Evolutionary conservation across 78 protist species (phyloP).

Genomic region (Trichosphaerium sp.): DNA sequence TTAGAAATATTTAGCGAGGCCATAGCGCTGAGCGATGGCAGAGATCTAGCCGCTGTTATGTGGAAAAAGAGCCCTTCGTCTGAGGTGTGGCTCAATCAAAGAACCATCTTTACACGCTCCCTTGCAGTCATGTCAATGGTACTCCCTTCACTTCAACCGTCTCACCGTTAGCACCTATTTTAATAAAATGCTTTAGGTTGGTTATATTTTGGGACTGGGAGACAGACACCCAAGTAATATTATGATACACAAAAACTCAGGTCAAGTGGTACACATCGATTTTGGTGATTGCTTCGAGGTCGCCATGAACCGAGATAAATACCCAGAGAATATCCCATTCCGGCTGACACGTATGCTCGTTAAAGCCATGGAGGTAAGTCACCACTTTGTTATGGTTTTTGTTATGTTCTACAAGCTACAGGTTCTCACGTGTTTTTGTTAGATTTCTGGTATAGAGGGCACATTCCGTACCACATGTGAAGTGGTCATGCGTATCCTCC

Average conservation of each 20-base stretch:
- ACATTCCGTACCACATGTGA: constrained; percentile 78
- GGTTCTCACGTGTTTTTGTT: too few species aligned
- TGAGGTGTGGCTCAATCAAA: constrained; percentile 20
- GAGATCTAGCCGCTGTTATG: not conserved
- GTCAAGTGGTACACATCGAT: constrained; percentile 83
- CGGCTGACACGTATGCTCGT: constrained; percentile 1
- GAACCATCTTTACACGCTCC: constrained; percentile 23
- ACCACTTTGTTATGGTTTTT: too few species aligned
- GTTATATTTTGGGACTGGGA: constrained; percentile 69
- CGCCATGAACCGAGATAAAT: constrained; percentile 10
- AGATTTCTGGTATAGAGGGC: constrained; percentile 95
- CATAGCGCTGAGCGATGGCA: not conserved
- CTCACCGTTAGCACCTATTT: too few species aligned
- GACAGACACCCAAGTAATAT: constrained; percentile 73
- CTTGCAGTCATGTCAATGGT: constrained; percentile 74
- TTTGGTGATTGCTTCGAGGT: constrained; percentile 69
- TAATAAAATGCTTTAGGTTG: too few species aligned
- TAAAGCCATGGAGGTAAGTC: constrained; percentile 1
- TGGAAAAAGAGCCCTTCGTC: not conserved
- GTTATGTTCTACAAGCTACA: too few species aligned
- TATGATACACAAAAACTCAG: constrained; percentile 31
- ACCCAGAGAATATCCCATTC: constrained; percentile 6
- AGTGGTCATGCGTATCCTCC: constrained; percentile 67
- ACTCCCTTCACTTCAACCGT: too few species aligned
- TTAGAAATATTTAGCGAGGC: not conserved